phyloP scores from a whole-genome alignment of 305 asterid genomes.

The Striga hermonthica region DNA sequence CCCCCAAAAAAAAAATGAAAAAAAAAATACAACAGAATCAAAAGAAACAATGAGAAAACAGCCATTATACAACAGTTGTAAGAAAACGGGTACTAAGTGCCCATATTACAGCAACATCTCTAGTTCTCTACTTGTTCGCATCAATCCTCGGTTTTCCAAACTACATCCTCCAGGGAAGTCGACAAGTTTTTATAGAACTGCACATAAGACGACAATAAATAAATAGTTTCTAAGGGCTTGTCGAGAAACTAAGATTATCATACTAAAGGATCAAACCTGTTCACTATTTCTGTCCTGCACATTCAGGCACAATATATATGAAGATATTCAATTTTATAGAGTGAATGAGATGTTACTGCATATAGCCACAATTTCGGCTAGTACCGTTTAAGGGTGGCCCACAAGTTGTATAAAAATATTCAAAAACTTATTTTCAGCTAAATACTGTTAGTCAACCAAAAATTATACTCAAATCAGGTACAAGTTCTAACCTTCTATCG shows the following conservation, averaged over 20 bases:
- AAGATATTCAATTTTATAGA: too few species aligned
- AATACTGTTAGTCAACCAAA: too few species aligned
- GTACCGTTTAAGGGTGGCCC: too few species aligned
- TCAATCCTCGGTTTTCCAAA: slow-evolving; percentile 81
- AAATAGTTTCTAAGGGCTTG: neutral
- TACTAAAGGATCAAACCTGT: neutral
- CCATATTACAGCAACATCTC: slow-evolving; percentile 20
- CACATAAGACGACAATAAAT: slow-evolving; percentile 6
- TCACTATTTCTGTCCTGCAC: too few species aligned
- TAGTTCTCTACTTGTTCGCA: slow-evolving; percentile 42
- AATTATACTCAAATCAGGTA: too few species aligned
- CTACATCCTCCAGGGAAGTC: slow-evolving; percentile 74
- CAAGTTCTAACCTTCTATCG: too few species aligned
- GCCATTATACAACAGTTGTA: slow-evolving; percentile 15
- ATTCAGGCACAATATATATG: too few species aligned
- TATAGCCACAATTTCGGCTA: too few species aligned
- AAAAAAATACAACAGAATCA: slow-evolving; percentile 19
- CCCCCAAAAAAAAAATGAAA: neutral
- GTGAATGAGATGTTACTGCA: too few species aligned
- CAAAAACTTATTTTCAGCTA: too few species aligned
- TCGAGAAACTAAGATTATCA: neutral
- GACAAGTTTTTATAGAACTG: slow-evolving; percentile 85
- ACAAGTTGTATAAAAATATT: too few species aligned
- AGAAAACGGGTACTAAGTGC: neutral
- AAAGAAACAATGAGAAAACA: slow-evolving; percentile 10